Evolutionary conservation across 495 filamentous ascomycete species (phyloP), one percentile per base, ranked within the genome.

Genomic region (Acidomyces sp.): DNA sequence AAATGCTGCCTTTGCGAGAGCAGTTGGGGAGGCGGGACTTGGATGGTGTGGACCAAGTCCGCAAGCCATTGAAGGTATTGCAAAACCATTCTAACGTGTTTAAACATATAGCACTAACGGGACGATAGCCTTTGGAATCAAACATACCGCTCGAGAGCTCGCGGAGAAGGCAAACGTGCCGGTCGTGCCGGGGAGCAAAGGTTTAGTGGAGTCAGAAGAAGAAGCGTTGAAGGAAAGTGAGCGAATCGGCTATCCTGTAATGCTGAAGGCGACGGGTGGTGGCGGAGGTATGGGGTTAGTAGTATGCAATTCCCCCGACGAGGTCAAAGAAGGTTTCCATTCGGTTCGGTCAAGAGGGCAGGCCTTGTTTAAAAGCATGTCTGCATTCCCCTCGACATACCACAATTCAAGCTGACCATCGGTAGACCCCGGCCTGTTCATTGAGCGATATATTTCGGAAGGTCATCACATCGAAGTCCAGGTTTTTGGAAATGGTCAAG

Each of bases 231-330:
- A 48, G 4, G 58, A 61, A 16, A 59, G 65, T 12, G 53, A 62
- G 31, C 45, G 55, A 13, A 50, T 76, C 32, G 68, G 69, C 2
- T 75, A 64, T 49, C 72, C 72, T 23, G 62, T 72, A 13, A 73
- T 75, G 64, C 55, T 74, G 6, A 75, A 77, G 55, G 68, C 68
- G 10, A 74, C 70, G 2, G 71, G 62, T 34, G 71, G 71, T 12
- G 72, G 72, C 22, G 72, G 71, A 25, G 72, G 70, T 17, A 76
- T 75, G 67, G 72, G 71, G 10, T 49, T 75, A 7, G 45, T 55
- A 9, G 47, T 49, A 2, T 60, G 57, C 44, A 22, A 47, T n/a
- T 39, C 16, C 17, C 33, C 53, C 3, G 45, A 51, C 6, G 57
- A 60, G 15, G 55, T 60, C 1, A 40, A 37, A 15, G 46, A 49